Evolutionary conservation across 2,329 filamentous ascomycete genomes (phyloP), one percentile per base, ranked within the genome.

Genomic region (Aspergillus floridensis): DNA sequence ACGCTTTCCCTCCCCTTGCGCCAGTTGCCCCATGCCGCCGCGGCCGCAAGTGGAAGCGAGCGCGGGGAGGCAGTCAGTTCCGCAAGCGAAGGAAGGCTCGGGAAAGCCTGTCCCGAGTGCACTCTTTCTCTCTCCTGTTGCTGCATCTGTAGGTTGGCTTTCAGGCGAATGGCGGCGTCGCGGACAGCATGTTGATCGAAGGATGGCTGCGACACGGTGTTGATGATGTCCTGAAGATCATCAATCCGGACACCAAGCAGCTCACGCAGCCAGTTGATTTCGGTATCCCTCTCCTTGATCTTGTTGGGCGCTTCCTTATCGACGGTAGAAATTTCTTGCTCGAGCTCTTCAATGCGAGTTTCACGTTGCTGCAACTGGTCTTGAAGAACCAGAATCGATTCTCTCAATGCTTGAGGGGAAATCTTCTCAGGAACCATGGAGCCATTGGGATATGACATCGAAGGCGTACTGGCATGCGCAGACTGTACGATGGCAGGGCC

Each of bases 1-100:
- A 78, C 77, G 5, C 77, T 77, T 58, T 85, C 84, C 67, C 81
- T 83, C 16, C 84, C 85, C 72, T 89, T 93, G 55, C 93, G 88
- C 93, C 93, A 97, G 75, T 89, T 96, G 50, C 92, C 93, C 86
- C 93, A 96, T n/a, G 92, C 93, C n/a, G 92, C 92, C n/a, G 92
- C 91, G 24, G 96, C 88, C 4, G 89, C 89, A 72, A 96, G 88
- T 5, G 91, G 91, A 16, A 96, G 69, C 7, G 77, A 89, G 32
- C 92, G 88, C 4, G 93, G 93, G 2, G 91, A 90, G 5, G 88
- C 87, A 11, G 91, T 88, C 63, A 93, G 86, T 65, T 86, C 87
- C 50, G 93, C 87, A 32, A 91, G 85, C 50, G 89, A 88, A 1
- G 91, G 89, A 47, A 96, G 84, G 46, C 90, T 91, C 4, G 91